Base-by-base conservation (phyloP, 2,329 filamentous ascomycete genomes). In the Nemania serpens region DNA sequence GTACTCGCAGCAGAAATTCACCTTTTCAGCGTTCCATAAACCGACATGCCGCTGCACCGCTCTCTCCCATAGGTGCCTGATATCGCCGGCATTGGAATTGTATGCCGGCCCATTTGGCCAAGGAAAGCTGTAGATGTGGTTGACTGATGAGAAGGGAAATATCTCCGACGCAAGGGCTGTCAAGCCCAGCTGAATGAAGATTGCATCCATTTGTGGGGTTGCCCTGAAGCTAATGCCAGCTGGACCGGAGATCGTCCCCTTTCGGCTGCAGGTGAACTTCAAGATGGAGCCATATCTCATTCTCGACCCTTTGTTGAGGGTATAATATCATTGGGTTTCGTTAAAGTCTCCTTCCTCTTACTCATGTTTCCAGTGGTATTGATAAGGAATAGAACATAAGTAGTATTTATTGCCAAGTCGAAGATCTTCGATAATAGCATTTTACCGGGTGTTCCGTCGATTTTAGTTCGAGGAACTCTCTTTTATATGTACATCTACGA, bases 111-210 rank as follows among this genome's bases (percentile, higher is more conserved):
- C 15, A 13, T 54, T 20, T n/a, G 25, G 15, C 25, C 29, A 49
- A 15, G 36, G 43, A 29, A 46, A 15, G 10, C 9, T 5, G 20
- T 34, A 5, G 9, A 13, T 17, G n/a, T 34, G 36, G 50, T 20
- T 55, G 22, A 37, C 15, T 29, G 29, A 17, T 45, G 12, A 53
- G 33, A 55, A 55, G 18, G 57, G 57, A 59, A 59, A 55, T 7
- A 59, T 37, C 18, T 18, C 57, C 57, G 57, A 55, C 11, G 29
- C 45, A 33, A 29, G 11, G 7, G 15, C 37, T 20, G 29, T 39
- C 13, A 10, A 36, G 13, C 29, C 12, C 46, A 59, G 57, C 57
- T 59, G 51, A 15, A 29, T 59, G 51, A 15, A 29, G 25, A 29
- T 29, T n/a, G 25, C 25, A 29, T 29, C 25, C 25, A 29, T 53